Percentiles rank a stretch among this genome's conserved stretches.
Conservation (phyloP, 2,329 filamentous ascomycete genomes). For the Thelonectria rubi region DNA sequence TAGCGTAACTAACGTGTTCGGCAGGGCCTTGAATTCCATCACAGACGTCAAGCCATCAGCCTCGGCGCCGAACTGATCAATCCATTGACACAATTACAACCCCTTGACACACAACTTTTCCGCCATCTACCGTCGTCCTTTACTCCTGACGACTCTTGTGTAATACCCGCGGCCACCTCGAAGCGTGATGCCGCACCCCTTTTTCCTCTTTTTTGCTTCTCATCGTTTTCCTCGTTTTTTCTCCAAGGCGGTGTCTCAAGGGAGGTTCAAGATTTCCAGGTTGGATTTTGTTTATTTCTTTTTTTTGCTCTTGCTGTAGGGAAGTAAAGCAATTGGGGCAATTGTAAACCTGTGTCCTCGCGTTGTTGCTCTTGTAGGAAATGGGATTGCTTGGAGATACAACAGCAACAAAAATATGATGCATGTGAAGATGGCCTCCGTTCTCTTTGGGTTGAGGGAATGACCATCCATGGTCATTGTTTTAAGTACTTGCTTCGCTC, state of each 20-base stretch:
- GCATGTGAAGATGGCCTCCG: too few species aligned
- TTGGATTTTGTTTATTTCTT: slow-evolving; percentile 1
- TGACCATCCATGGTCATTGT: too few species aligned
- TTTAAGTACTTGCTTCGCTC: too few species aligned
- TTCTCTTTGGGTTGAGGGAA: too few species aligned
- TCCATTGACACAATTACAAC: slow-evolving; percentile 18
- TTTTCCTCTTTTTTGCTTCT: slow-evolving; percentile 19
- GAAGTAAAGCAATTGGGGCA: too few species aligned
- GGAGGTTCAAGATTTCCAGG: not conserved
- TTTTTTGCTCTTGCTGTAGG: too few species aligned
- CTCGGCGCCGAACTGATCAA: slow-evolving; percentile 8
- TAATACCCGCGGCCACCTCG: slow-evolving; percentile 41
- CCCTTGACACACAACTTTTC: slow-evolving; percentile 20
- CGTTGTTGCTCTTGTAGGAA: slow-evolving; percentile 27
- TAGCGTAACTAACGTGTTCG: slow-evolving; percentile 16
- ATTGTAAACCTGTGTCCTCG: too few species aligned
- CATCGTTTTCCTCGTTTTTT: slow-evolving; percentile 20
- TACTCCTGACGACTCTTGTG: slow-evolving; percentile 36
- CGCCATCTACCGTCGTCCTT: slow-evolving; percentile 26
- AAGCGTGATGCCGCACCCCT: slow-evolving; percentile 15
- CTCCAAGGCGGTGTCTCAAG: slow-evolving; percentile 20
- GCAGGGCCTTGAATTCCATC: slow-evolving; percentile 41
- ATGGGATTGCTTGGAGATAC: slow-evolving; percentile 1
- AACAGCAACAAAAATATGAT: too few species aligned
- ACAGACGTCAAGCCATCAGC: slow-evolving; percentile 36